Conservation (phyloP, 805 yeast genomes). For the Candida cerambycidarum region DNA sequence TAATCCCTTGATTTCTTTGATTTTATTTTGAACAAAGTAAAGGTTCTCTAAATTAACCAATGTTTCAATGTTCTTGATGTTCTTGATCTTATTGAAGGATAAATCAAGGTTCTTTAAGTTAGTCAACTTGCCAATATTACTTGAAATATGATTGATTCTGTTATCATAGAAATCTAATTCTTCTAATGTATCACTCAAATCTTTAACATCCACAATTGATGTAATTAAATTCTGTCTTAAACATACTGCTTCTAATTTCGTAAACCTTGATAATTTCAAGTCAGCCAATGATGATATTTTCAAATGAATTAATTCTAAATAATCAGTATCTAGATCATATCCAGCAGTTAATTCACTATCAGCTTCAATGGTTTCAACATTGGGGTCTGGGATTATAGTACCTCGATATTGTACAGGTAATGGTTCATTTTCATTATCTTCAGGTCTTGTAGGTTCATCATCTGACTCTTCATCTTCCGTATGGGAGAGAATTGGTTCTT, state of each 20-base stretch:
- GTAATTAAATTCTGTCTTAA: slow-evolving; percentile 83
- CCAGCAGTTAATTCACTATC: slow-evolving; percentile 66
- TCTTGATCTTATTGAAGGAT: slow-evolving; percentile 85
- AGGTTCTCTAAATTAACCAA: slow-evolving; percentile 63
- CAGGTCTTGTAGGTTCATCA: slow-evolving; percentile 17
- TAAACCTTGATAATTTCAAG: slow-evolving; percentile 57
- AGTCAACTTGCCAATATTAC: slow-evolving; percentile 58
- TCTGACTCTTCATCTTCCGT: slow-evolving; percentile 26
- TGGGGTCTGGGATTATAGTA: slow-evolving; percentile 42
- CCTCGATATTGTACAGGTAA: slow-evolving; percentile 46
- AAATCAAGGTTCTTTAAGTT: slow-evolving; percentile 68
- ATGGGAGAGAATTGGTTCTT: slow-evolving; percentile 16
- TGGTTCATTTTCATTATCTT: slow-evolving; percentile 25
- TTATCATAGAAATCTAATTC: slow-evolving; percentile 92
- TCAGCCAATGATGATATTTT: slow-evolving; percentile 65
- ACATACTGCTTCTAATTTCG: slow-evolving; percentile 57
- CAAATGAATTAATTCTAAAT: slow-evolving; percentile 66
- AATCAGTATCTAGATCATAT: slow-evolving; percentile 55
- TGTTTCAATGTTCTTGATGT: slow-evolving; percentile 73
- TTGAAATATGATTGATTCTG: slow-evolving; percentile 81
- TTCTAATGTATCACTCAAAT: slow-evolving; percentile 55
- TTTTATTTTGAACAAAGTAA: slow-evolving; percentile 87
- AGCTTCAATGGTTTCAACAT: slow-evolving; percentile 59
- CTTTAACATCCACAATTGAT: slow-evolving; percentile 54
- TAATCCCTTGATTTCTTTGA: slow-evolving; percentile 67